Base-by-base conservation (phyloP, 176 grass and related monocot genomes). In the Miscanthus lutarioriparius region DNA sequence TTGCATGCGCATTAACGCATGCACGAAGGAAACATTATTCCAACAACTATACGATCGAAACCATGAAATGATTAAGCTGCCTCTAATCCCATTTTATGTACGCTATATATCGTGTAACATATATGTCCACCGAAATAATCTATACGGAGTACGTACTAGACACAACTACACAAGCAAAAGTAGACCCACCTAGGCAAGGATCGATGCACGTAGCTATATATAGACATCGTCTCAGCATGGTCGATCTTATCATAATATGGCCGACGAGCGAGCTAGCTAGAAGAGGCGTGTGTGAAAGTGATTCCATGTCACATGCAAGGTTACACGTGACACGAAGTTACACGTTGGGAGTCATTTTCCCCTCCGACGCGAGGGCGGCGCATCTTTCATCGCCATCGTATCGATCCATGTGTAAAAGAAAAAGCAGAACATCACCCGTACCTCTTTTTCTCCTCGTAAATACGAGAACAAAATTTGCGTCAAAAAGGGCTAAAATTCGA, bases 331-430 rank as follows among this genome's bases (percentile, higher is more conserved):
- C 87, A 47, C 38, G 16, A 39, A 80, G 44, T 68, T 28, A 75
- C 87, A 13, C 28, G 77, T 0, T 6, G 10, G 25, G 9, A 4
- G 20, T 54, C 41, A 15, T 23, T 19, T 84, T 68, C 56, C 26
- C 35, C 16, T 79, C 19, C n/a, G n/a, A 27, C 25, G 58, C 77
- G 23, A 74, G 58, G 45, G 13, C 11, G 65, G 13, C 13, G 72
- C 83, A 86, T 86, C 70, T 89, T 39, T 71, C 76, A 27, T 82
- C 63, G 40, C 64, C 41, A 49, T 82, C 71, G 64, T 37, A 48
- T 78, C 62, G 16, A 39, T 48, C 70, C 39, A 49, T 49, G 47
- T 49, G 15, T 16, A 69, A 83, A 43, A 48, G n/a, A 4, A 25
- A 25, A 61, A 47, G 0, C 14, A 45, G 1, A 19, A 76, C 78